These are phyloP conservation scores for Sanghuangporus baumii DNA, from an alignment of 1,284 basidiomycete species.

Conservation along the genomic window DNA sequence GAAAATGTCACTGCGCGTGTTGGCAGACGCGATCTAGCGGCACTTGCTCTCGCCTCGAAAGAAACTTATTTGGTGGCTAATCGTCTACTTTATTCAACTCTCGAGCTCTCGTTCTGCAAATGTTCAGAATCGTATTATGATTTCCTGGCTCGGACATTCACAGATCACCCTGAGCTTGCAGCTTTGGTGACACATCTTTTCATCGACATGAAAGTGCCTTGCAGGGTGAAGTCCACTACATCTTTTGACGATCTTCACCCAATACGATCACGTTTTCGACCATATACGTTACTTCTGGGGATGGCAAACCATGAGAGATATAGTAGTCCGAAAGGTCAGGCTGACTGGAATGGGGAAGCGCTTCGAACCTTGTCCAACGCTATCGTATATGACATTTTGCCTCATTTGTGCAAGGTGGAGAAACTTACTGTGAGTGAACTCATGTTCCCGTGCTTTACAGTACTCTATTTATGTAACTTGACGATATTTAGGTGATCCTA, in stretches of 20 bases:
- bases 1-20: neutral
- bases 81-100: slow-evolving; percentile 3
- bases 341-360: slow-evolving; percentile 11
- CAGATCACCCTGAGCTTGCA: slow-evolving; percentile 7
- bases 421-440: slow-evolving; percentile 2
- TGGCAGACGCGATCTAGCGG: slow-evolving; percentile 7
- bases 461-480: neutral
- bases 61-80: slow-evolving; percentile 6
- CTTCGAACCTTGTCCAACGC: neutral
- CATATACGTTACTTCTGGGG: neutral
- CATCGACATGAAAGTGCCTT: slow-evolving; percentile 14
- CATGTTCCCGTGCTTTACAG: neutral
- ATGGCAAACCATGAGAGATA: neutral
- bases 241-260: slow-evolving; percentile 4
- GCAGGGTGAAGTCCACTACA: slow-evolving; percentile 3
- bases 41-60: slow-evolving; percentile 7
- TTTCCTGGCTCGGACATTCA: slow-evolving; percentile 11
- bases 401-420: slow-evolving; percentile 1
- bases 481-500: slow-evolving; percentile 7
- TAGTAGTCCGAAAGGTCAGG: neutral
- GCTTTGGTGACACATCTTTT: neutral
- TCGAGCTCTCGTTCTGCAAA: slow-evolving; percentile 16
- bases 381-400: neutral
- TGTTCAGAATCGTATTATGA: slow-evolving; percentile 16
- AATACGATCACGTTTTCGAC: neutral